Evolutionary conservation across 495 filamentous ascomycete species (phyloP).

Genomic region (Hyaloscypha hepaticicola): DNA sequence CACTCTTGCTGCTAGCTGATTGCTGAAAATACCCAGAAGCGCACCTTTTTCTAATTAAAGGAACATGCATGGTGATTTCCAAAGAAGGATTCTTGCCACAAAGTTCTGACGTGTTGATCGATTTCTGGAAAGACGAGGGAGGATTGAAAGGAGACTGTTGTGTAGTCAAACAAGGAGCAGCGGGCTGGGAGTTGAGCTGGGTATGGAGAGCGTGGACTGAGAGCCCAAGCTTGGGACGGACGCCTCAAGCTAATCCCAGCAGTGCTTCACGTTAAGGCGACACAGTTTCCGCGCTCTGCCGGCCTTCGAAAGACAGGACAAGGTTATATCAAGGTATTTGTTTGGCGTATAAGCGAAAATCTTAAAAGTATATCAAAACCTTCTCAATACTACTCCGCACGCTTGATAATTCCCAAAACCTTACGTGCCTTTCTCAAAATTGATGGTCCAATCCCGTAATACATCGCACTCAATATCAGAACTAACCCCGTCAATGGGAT

Average conservation of each 20-base stretch:
- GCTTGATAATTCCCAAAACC: background rate
- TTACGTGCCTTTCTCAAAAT: background rate
- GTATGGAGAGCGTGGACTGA: background rate
- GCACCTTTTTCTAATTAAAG: background rate
- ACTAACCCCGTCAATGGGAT: constrained; percentile 5
- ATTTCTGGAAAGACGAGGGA: constrained; percentile 18
- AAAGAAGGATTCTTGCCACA: constrained; percentile 3
- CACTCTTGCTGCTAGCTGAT: background rate
- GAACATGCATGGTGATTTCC: background rate
- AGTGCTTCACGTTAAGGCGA: background rate
- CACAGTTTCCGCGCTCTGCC: no score
- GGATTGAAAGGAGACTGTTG: background rate
- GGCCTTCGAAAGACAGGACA: no score
- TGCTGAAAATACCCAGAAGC: background rate
- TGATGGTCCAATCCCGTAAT: background rate
- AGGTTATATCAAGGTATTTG: no score
- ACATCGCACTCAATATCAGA: background rate
- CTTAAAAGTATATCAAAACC: background rate
- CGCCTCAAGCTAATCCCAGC: background rate
- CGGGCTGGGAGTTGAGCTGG: background rate
- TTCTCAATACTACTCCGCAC: background rate
- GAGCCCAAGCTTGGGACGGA: background rate
- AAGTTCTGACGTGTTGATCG: background rate
- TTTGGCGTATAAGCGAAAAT: no score
- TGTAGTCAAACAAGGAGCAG: background rate